phyloP scores from a whole-genome alignment of 2,329 filamentous ascomycete genomes.

The Ophiostoma sp. region DNA sequence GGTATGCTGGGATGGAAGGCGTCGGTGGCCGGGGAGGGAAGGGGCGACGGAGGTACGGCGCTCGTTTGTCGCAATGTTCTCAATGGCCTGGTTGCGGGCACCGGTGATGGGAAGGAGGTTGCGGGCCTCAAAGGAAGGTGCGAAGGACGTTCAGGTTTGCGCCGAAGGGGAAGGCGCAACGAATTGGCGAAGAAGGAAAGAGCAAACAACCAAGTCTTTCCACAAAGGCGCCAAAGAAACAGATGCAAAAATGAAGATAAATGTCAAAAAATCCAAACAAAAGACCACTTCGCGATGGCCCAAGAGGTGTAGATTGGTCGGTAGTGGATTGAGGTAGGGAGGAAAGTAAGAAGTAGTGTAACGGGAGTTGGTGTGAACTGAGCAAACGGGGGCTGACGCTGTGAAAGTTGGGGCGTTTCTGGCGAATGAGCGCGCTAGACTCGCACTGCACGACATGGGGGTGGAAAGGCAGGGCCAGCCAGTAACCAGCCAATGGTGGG shows the following conservation, averaged over 20 bases:
- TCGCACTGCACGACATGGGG: slow-evolving; percentile 8
- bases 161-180: slow-evolving; percentile 3
- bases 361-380: slow-evolving; percentile 10
- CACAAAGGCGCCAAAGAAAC: not conserved
- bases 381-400: not conserved
- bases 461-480: slow-evolving; percentile 9
- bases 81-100: not conserved
- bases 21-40: slow-evolving; percentile 15
- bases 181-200: slow-evolving; percentile 15
- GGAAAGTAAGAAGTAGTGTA: not conserved
- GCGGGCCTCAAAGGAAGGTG: slow-evolving; percentile 14
- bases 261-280: not conserved
- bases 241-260: not conserved
- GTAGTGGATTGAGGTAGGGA: slow-evolving; percentile 13
- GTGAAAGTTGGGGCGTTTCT: not conserved
- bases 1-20: not conserved
- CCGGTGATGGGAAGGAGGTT: not conserved
- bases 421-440: slow-evolving; percentile 17
- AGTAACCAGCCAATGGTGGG: slow-evolving; percentile 21
- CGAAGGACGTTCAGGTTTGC: slow-evolving; percentile 3
- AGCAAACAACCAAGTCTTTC: not conserved
- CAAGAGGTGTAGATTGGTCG: not conserved
- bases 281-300: not conserved
- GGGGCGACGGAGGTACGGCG: not conserved
- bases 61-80: not conserved